These are phyloP conservation scores for Mucor lusitanicus DNA, from an alignment of 371 early-diverging fungal species.

Conservation along the genomic window DNA sequence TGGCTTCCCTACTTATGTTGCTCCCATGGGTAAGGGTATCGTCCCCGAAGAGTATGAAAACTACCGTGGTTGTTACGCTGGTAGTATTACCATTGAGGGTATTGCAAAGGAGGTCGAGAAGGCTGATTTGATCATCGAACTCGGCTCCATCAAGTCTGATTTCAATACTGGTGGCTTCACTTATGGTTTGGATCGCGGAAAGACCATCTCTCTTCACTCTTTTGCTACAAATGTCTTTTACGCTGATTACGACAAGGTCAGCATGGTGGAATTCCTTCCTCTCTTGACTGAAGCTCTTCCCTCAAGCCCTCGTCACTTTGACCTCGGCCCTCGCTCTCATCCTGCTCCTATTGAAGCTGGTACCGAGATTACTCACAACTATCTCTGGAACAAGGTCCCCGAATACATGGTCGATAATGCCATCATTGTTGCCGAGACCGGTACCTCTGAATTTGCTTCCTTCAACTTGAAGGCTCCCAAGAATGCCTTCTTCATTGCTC, in stretches of 20 bases:
- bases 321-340: slow-evolving; percentile 23
- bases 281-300: slow-evolving; percentile 33
- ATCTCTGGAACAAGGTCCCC: slow-evolving; percentile 43
- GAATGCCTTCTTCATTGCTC: slow-evolving; percentile 33
- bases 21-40: slow-evolving; percentile 54
- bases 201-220: slow-evolving; percentile 44
- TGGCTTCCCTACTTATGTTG: slow-evolving; percentile 41
- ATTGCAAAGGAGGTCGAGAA: slow-evolving; percentile 35
- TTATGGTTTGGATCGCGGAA: slow-evolving; percentile 26
- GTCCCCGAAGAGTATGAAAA: slow-evolving; percentile 32
- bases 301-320: slow-evolving; percentile 14
- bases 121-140: slow-evolving; percentile 45
- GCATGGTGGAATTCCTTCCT: slow-evolving; percentile 38
- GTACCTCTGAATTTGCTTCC: slow-evolving; percentile 49
- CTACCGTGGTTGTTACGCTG: slow-evolving; percentile 45
- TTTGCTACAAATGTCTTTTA: slow-evolving; percentile 34
- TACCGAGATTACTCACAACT: slow-evolving; percentile 35
- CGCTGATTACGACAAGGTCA: slow-evolving; percentile 40
- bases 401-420: slow-evolving; percentile 32
- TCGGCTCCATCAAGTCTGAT: slow-evolving; percentile 51
- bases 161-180: slow-evolving; percentile 57
- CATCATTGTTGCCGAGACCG: slow-evolving; percentile 51
- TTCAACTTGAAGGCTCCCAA: slow-evolving; percentile 37
- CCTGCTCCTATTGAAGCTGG: slow-evolving; percentile 19
- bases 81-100: slow-evolving; percentile 28